These are phyloP conservation scores for Teratosphaeria nubilosa DNA, from an alignment of 2,329 filamentous ascomycete species.

Conservation along the genomic window DNA sequence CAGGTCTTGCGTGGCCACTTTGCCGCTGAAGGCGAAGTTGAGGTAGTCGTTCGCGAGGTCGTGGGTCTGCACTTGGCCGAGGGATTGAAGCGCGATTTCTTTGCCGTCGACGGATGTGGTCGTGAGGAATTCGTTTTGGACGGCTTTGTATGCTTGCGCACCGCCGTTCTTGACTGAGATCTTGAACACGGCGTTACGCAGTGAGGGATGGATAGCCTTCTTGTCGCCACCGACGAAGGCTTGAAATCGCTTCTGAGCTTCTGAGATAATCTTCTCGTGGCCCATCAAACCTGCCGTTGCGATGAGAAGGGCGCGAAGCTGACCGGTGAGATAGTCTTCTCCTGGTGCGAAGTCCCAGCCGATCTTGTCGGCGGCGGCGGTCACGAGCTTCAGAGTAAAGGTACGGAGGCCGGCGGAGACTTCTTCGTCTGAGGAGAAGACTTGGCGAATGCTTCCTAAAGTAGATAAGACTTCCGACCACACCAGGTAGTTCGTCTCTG, in stretches of 20 bases:
- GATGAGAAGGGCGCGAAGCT: slow-evolving; percentile 75
- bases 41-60: slow-evolving; percentile 59
- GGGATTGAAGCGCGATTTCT: slow-evolving; percentile 67
- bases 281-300: slow-evolving; percentile 63
- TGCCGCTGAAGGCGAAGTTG: slow-evolving; percentile 68
- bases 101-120: slow-evolving; percentile 85
- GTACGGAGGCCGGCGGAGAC: slow-evolving; percentile 64
- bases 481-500: slow-evolving; percentile 76
- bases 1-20: slow-evolving; percentile 79
- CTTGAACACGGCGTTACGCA: slow-evolving; percentile 71
- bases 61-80: slow-evolving; percentile 62
- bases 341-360: slow-evolving; percentile 73
- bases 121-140: slow-evolving; percentile 76
- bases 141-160: slow-evolving; percentile 56
- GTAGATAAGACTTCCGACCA: slow-evolving; percentile 78
- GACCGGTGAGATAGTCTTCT: slow-evolving; percentile 72
- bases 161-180: slow-evolving; percentile 66
- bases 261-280: slow-evolving; percentile 59
- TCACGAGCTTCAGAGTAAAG: slow-evolving; percentile 69
- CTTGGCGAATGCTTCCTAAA: slow-evolving; percentile 65
- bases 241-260: slow-evolving; percentile 70
- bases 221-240: slow-evolving; percentile 63
- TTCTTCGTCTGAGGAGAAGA: slow-evolving; percentile 67
- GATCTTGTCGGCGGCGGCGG: slow-evolving; percentile 63
- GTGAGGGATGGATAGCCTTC: slow-evolving; percentile 66